Evolutionary conservation across 208 protist species (phyloP), one percentile per base, ranked within the genome.

Genomic region (Crithidia bombi): DNA sequence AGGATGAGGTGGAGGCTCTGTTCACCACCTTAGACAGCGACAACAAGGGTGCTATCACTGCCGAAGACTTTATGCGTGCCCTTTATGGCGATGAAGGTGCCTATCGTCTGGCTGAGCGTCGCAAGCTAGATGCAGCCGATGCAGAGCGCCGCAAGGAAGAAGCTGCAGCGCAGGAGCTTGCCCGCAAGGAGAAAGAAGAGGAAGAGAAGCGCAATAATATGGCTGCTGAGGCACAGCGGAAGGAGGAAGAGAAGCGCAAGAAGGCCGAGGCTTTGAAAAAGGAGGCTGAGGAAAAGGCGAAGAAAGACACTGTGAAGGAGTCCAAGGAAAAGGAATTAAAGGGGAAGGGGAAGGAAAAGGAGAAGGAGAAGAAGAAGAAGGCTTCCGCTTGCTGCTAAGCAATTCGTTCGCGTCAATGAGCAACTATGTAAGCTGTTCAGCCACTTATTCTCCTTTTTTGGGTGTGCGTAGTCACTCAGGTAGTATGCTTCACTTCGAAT

Each of bases 1-100:
- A 81, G 32, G 82, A 89, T 54, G 90, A 96, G 69, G 72, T 91
- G 47, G 90, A 96, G 56, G 77, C 81, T n/a, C 79, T 96, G 65
- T 96, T 93, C 63, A 65, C 68, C 49, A 85, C 76, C 69, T 47
- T 93, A 85, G 87, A 96, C 51, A 64, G 56, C 12, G 74, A 88
- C 4, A 85, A 89, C 78, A 91, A 78, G 51, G 87, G 87, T n/a
- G 81, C 83, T 39, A 85, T 96, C 57, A 78, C 77, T 26, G 77
- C 79, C 51, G 79, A 91, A 28, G 73, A 79, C 64, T 75, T 96
- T 55, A 92, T 96, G 90, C 79, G 82, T 26, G 61, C 87, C 25
- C 64, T 95, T 19, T 91, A 91, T 73, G 90, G 90, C 56, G 79
- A 91, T 0, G 78, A 86, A 38, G 90, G 90, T 28, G 73, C 44